These are phyloP conservation scores for Paramecium biaurelia DNA, from an alignment of 73 alveolate genomes.

Conservation along the genomic window DNA sequence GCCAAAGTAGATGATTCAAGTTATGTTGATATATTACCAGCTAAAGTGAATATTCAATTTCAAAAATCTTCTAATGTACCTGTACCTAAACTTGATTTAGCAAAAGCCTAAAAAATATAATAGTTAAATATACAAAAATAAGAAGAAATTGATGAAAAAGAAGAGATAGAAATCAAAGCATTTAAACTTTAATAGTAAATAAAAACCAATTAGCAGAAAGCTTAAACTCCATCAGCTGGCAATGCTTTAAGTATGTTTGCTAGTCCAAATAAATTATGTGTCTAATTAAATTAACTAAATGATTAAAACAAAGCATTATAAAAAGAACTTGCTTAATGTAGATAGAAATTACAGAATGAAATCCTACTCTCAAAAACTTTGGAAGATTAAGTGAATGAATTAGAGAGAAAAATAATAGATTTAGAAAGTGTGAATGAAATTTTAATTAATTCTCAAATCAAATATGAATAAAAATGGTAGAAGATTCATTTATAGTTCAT, in stretches of 20 bases:
- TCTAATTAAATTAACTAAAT: not conserved
- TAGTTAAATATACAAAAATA: not conserved
- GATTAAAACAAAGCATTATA: not conserved
- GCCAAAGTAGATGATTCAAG: constrained; percentile 19
- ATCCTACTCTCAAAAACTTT: not conserved
- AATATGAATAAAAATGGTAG: constrained; percentile 15
- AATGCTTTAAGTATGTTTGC: constrained; percentile 30
- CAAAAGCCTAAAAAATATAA: not conserved
- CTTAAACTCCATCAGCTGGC: constrained; percentile 2
- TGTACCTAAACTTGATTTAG: constrained; percentile 19
- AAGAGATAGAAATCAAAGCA: constrained; percentile 14
- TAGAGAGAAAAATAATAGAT: not conserved
- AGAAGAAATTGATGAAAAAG: constrained; percentile 33
- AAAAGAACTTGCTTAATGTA: constrained; percentile 23
- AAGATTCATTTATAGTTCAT: not conserved
- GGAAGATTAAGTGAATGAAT: constrained; percentile 11
- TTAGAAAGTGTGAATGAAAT: not conserved
- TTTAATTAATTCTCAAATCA: not conserved
- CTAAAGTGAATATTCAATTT: constrained; percentile 12
- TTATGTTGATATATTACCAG: constrained; percentile 35
- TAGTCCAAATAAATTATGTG: constrained; percentile 32
- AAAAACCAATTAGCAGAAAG: not conserved
- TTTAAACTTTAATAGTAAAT: not conserved
- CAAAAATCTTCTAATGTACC: not conserved
- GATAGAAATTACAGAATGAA: constrained; percentile 37